These are phyloP conservation scores for Candida montana DNA, from an alignment of 805 yeast genomes.

Conservation along the genomic window DNA sequence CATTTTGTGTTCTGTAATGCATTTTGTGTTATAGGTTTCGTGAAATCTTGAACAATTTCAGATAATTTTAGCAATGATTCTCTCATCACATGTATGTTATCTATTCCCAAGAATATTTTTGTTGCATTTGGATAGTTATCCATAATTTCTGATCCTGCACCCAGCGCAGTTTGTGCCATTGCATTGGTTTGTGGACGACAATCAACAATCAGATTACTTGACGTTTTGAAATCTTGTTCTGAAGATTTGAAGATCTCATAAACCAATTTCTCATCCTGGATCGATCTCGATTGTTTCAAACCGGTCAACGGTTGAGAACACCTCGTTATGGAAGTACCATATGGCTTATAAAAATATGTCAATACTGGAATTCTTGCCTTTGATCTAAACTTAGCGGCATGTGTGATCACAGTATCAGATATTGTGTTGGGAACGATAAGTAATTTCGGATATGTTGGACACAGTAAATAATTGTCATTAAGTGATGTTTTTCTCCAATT, in stretches of 20 bases:
- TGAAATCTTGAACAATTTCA: constrained; percentile 62
- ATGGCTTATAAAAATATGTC: constrained; percentile 65
- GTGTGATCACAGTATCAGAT: constrained; percentile 75
- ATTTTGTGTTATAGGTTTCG: constrained; percentile 44
- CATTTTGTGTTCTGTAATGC: constrained; percentile 66
- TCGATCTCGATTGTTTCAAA: constrained; percentile 74
- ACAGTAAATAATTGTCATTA: constrained; percentile 60
- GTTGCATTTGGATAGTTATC: constrained; percentile 72
- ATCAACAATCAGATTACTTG: constrained; percentile 78
- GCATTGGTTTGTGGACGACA: constrained; percentile 93
- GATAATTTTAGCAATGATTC: constrained; percentile 67
- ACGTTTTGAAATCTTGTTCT: constrained; percentile 19
- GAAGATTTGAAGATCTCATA: constrained; percentile 68
- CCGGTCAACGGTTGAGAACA: constrained; percentile 95
- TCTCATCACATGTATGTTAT: constrained; percentile 92
- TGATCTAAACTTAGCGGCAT: constrained; percentile 83
- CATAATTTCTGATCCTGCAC: constrained; percentile 96
- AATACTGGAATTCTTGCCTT: constrained; percentile 80
- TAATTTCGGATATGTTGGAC: constrained; percentile 68
- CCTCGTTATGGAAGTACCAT: constrained; percentile 75
- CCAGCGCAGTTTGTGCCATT: constrained; percentile 91
- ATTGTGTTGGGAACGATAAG: constrained; percentile 71
- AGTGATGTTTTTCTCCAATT: constrained; percentile 70
- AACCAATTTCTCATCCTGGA: constrained; percentile 85
- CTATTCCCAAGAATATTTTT: constrained; percentile 82